Percentiles rank a stretch among this genome's conserved stretches.
Evolutionary conservation across 306 rosid genomes (phyloP).

Genomic region (Castanopsis chinensis): DNA sequence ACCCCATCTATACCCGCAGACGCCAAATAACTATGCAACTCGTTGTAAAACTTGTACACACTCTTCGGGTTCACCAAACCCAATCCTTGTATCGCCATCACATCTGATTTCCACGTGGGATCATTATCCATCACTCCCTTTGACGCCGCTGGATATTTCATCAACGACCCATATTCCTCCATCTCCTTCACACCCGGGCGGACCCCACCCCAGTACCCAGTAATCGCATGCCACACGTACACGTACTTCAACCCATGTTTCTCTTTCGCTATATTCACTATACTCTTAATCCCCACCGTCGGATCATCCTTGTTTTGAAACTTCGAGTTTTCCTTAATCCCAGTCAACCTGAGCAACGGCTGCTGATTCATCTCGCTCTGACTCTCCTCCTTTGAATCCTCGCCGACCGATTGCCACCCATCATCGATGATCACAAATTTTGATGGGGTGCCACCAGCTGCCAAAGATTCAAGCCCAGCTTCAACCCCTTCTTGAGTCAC

Average conservation of each 20-base stretch:
- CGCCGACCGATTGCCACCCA: constrained; percentile 80
- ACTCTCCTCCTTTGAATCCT: constrained; percentile 26
- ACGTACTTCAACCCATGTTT: constrained; percentile 63
- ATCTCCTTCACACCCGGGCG: constrained; percentile 62
- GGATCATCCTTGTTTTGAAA: constrained; percentile 59
- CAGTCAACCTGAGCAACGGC: constrained; percentile 48
- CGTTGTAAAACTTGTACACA: constrained; percentile 62
- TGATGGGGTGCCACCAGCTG: constrained; percentile 69
- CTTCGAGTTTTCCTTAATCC: constrained; percentile 67
- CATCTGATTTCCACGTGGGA: constrained; percentile 70
- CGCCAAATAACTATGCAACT: constrained; percentile 69
- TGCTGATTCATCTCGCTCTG: background rate
- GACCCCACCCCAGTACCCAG: constrained; percentile 97
- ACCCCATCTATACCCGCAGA: constrained; percentile 86
- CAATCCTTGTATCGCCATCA: constrained; percentile 58
- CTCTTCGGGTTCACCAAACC: constrained; percentile 69
- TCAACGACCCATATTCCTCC: constrained; percentile 54
- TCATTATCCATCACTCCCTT: constrained; percentile 72
- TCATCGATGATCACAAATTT: constrained; percentile 89
- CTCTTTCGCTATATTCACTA: constrained; percentile 61
- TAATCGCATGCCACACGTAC: constrained; percentile 94
- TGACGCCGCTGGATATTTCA: constrained; percentile 53
- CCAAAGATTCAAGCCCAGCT: constrained; percentile 54
- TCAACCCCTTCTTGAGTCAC: constrained; percentile 89
- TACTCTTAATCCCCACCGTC: constrained; percentile 49